Evolutionary conservation across 108 stramenopile genomes (phyloP), one percentile per base, ranked within the genome.

Genomic region (Pseudonitzschia multiseries): DNA sequence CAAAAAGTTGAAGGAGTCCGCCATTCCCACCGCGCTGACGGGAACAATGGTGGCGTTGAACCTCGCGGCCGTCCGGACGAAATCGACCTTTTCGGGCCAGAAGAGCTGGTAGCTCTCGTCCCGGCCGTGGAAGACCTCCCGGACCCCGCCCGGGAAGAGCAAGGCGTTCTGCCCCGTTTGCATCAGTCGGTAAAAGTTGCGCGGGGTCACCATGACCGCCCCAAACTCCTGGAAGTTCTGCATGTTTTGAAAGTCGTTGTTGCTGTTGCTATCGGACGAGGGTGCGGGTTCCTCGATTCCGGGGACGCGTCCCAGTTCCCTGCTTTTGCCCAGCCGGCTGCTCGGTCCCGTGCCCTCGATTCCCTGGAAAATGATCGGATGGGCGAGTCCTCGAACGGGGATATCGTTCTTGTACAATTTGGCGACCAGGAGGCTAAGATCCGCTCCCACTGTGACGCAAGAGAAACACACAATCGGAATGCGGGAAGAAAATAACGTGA

Each of bases 31-130:
- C 9, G 96, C 95, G 71, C 86, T 86, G 50, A 98, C 57, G 1
- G 97, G 94, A 27, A 98, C 82, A 40, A 98, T 96, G 4, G 93
- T 96, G 1, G 97, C 95, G 71, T 96, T 95, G 78, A 93, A 97
- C 52, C 72, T 77, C 31, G 90, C 93, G 8, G 97, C 97, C 3
- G 93, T 84, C 46, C 97, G 72, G 10, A 98, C 94, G 80, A 98
- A 98, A 65, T 98, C 97, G 26, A 79, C 75, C 78, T 91, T 91
- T 56, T 91, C 90, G 0, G 96, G 96, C 97, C 97, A 98, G 69
- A 94, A 95, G 26, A 98, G 72, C 66, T 93, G 65, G 73, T 98
- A 96, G 27, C 83, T 89, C 75, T 96, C 92, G 56, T 82, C 81
- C 70, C 87, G 82, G 12, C 89, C 83, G 46, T 96, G 91, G n/a